phyloP scores from a whole-genome alignment of 208 protist species.

The Crithidia fasciculata region DNA sequence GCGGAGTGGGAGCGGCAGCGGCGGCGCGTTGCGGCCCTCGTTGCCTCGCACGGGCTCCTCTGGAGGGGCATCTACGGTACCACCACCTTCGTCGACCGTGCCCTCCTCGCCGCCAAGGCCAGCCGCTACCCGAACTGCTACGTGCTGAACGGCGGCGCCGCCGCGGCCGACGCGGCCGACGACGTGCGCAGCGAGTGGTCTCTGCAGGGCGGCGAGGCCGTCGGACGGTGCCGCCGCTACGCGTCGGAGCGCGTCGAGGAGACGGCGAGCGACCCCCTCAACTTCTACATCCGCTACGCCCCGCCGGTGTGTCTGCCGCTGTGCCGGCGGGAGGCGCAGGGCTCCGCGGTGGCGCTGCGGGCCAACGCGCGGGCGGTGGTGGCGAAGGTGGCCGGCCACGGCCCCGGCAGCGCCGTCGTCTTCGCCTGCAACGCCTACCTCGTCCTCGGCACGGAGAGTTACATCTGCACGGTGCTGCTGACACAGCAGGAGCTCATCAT shows the following conservation, averaged over 20 bases:
- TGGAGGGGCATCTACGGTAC: slow-evolving; percentile 44
- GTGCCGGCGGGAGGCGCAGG: slow-evolving; percentile 6
- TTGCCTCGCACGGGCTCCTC: slow-evolving; percentile 16
- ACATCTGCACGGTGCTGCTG: slow-evolving; percentile 61
- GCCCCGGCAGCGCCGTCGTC: slow-evolving; percentile 14
- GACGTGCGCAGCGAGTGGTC: slow-evolving; percentile 33
- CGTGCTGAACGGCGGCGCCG: slow-evolving; percentile 18
- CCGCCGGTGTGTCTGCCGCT: slow-evolving; percentile 59
- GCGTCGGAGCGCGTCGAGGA: slow-evolving; percentile 36
- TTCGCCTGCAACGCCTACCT: slow-evolving; percentile 75
- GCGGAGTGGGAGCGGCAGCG: slow-evolving; percentile 28
- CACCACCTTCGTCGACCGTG: slow-evolving; percentile 54
- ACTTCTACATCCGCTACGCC: slow-evolving; percentile 60
- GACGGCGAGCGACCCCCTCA: slow-evolving; percentile 46
- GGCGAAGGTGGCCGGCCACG: slow-evolving; percentile 46
- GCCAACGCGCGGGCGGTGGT: slow-evolving; percentile 51
- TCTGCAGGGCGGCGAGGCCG: slow-evolving; percentile 35
- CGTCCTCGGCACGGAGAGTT: slow-evolving; percentile 54
- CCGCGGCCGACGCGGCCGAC: not conserved
- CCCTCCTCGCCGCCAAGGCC: slow-evolving; percentile 30
- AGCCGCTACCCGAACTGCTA: slow-evolving; percentile 32
- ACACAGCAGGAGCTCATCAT: slow-evolving; percentile 66
- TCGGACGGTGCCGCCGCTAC: slow-evolving; percentile 34
- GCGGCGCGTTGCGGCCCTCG: slow-evolving; percentile 22
- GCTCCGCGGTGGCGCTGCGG: slow-evolving; percentile 15